Percentiles rank a stretch among this genome's conserved stretches.
These are phyloP conservation scores for Lecanicillium sp. DNA, from an alignment of 2,329 filamentous ascomycete species.

Conservation along the genomic window DNA sequence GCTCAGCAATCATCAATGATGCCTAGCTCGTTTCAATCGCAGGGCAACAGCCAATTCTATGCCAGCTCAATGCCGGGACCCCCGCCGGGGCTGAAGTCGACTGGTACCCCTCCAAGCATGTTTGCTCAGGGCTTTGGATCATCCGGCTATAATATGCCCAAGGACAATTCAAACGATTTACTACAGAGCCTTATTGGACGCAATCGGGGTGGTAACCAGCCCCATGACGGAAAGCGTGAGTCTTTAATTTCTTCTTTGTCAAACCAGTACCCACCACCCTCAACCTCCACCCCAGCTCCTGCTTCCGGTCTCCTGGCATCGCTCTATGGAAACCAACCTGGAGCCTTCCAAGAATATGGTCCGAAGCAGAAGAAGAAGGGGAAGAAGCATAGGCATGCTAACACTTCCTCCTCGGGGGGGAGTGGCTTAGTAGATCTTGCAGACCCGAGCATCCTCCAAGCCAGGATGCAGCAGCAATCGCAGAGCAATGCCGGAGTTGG, in stretches of 20 bases:
- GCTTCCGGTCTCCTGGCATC: slow-evolving; percentile 83
- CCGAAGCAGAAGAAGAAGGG: slow-evolving; percentile 99
- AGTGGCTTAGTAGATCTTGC: slow-evolving; percentile 99
- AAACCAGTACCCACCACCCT: slow-evolving; percentile 75
- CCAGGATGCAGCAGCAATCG: slow-evolving; percentile 84
- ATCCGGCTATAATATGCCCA: slow-evolving; percentile 60
- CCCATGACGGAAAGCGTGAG: slow-evolving; percentile 96
- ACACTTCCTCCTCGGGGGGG: slow-evolving; percentile 99
- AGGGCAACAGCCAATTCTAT: slow-evolving; percentile 65
- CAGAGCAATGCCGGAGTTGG: slow-evolving; percentile 76
- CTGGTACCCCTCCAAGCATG: slow-evolving; percentile 88
- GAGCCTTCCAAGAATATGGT: slow-evolving; percentile 82
- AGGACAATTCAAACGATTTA: slow-evolving; percentile 58
- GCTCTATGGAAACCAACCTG: slow-evolving; percentile 81
- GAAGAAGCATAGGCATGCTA: slow-evolving; percentile 99
- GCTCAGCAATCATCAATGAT: slow-evolving; percentile 84
- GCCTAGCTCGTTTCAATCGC: slow-evolving; percentile 54
- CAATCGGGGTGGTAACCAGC: slow-evolving; percentile 58
- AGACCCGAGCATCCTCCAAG: slow-evolving; percentile 99
- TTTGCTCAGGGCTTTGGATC: slow-evolving; percentile 86
- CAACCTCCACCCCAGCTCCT: slow-evolving; percentile 77
- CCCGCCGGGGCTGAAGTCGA: slow-evolving; percentile 89
- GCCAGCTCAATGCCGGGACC: slow-evolving; percentile 81
- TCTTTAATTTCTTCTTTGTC: slow-evolving; percentile 90
- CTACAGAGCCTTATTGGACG: slow-evolving; percentile 76